Conservation (phyloP, 441 rosid genomes). For the Croton setiger region DNA sequence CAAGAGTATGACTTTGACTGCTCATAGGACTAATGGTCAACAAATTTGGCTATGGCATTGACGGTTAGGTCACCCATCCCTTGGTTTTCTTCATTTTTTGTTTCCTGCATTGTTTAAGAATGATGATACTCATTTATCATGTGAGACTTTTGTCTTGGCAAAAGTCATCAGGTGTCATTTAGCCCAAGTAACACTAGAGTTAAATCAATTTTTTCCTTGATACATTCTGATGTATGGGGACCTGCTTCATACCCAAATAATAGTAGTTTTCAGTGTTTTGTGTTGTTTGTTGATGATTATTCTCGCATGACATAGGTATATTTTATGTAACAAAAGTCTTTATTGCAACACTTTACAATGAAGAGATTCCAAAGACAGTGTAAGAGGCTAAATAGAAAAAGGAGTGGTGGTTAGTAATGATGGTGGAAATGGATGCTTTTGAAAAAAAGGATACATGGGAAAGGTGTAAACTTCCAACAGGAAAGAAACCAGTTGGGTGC, state of each 20-base stretch:
- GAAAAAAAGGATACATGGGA: neutral
- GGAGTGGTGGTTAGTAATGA: neutral
- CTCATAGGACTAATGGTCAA: too few species aligned
- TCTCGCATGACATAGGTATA: neutral
- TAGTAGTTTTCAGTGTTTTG: neutral
- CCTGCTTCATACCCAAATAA: neutral
- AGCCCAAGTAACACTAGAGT: neutral
- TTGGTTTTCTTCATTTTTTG: too few species aligned
- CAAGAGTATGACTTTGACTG: too few species aligned
- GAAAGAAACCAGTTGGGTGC: too few species aligned
- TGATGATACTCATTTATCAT: neutral
- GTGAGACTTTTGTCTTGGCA: neutral
- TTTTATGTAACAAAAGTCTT: neutral
- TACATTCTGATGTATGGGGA: slow-evolving; percentile 1
- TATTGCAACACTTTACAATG: neutral
- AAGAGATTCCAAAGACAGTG: neutral
- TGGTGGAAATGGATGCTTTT: neutral
- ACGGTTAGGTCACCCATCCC: too few species aligned
- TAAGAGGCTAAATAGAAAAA: neutral
- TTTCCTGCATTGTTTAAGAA: too few species aligned
- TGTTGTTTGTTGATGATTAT: neutral
- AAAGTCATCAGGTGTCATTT: neutral
- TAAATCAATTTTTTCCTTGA: neutral
- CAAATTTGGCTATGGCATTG: too few species aligned
- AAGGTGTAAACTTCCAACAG: neutral